Evolutionary conservation across 441 rosid species (phyloP).

Genomic region (Biscutella laevigata): DNA sequence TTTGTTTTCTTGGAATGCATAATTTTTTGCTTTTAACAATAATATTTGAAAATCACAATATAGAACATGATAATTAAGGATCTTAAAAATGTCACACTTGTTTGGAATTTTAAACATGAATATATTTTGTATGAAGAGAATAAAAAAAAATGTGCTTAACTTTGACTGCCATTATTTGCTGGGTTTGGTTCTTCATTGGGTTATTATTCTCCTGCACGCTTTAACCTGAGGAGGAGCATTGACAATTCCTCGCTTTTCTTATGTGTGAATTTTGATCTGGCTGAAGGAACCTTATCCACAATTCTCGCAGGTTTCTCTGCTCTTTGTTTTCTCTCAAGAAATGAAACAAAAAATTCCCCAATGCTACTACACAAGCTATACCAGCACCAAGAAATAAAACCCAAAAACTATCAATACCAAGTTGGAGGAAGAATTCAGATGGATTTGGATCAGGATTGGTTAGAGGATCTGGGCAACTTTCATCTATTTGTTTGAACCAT

Average conservation of each 20-base stretch:
- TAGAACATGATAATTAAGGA: too few relatives aligned
- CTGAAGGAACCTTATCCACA: conserved; percentile 8
- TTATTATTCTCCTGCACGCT: background rate
- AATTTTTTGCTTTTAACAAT: too few relatives aligned
- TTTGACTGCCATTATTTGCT: background rate
- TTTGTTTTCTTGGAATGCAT: too few relatives aligned
- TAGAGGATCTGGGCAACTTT: conserved; percentile 27
- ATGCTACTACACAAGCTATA: conserved; percentile 31
- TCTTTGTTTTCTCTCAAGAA: conserved; percentile 33
- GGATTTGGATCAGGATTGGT: conserved; percentile 15
- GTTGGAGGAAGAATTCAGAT: conserved; percentile 27
- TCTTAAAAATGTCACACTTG: too few relatives aligned
- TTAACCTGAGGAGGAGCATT: background rate
- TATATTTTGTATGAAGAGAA: too few relatives aligned
- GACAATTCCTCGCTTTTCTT: background rate
- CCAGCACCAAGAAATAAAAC: conserved; percentile 50
- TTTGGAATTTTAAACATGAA: too few relatives aligned
- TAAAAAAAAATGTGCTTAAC: background rate
- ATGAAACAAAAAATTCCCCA: conserved; percentile 23
- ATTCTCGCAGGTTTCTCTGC: background rate
- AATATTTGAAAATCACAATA: too few relatives aligned
- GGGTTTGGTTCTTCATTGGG: background rate
- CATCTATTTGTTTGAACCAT: conserved; percentile 25
- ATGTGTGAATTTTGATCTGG: conserved; percentile 8
- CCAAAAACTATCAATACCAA: conserved; percentile 49